phyloP scores from a whole-genome alignment of 2,329 filamentous ascomycete genomes.

The Fusarium subglutinans region DNA sequence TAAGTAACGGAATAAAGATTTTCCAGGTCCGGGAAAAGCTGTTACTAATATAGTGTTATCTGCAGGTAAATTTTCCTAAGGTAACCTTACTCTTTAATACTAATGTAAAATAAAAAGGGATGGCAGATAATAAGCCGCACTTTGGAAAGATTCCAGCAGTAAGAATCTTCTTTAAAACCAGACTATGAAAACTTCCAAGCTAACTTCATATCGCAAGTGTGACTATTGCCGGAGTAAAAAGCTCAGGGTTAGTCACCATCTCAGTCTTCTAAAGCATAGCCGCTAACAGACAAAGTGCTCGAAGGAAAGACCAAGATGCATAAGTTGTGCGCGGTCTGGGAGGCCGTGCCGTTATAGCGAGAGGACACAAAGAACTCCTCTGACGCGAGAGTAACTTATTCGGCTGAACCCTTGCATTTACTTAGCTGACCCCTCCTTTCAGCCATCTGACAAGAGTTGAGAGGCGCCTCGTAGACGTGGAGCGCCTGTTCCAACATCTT shows the following conservation, averaged over 20 bases:
- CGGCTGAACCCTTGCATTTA: fast-evolving
- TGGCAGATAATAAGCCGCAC: not conserved
- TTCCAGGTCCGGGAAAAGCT: not conserved
- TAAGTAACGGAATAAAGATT: not conserved
- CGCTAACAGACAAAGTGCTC: not conserved
- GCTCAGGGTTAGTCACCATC: not conserved
- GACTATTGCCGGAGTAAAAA: not conserved
- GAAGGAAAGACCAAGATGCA: not conserved
- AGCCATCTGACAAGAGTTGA: not conserved
- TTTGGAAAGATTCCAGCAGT: not conserved
- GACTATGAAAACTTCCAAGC: too few species aligned
- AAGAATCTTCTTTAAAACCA: not conserved
- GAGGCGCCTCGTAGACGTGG: not conserved
- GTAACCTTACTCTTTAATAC: not conserved
- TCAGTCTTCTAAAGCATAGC: not conserved
- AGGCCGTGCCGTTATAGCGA: not conserved
- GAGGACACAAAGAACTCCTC: not conserved
- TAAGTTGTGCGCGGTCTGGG: not conserved
- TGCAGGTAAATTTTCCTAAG: not conserved
- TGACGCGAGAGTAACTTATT: not conserved
- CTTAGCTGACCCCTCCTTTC: not conserved
- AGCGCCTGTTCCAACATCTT: not conserved
- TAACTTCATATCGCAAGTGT: not conserved
- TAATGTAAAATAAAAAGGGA: not conserved
- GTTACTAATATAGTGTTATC: not conserved